phyloP scores from a whole-genome alignment of 306 rosid genomes.

The Quercus cerris region DNA sequence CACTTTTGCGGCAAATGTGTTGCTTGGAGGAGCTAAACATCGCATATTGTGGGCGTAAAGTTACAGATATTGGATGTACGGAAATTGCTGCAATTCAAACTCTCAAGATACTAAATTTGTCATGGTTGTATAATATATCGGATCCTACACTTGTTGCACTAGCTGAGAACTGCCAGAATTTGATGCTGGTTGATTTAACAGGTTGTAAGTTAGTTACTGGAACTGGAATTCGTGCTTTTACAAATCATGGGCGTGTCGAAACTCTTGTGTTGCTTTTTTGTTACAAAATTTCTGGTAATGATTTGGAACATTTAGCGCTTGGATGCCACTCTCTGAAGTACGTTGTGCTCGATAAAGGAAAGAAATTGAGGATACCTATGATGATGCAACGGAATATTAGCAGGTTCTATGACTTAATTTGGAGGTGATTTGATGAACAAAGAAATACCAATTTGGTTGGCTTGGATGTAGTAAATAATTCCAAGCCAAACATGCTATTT shows the following conservation, averaged over 20 bases:
- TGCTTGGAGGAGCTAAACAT: conserved; percentile 30
- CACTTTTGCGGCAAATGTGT: conserved; percentile 6
- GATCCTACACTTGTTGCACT: conserved; percentile 22
- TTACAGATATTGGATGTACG: conserved; percentile 22
- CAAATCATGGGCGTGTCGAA: conserved; percentile 17
- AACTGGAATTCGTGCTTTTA: conserved; percentile 22
- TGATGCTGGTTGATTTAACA: conserved; percentile 20
- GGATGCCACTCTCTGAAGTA: conserved; percentile 11
- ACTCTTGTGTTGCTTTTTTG: conserved; percentile 8
- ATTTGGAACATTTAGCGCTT: not conserved
- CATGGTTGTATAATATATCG: conserved; percentile 25
- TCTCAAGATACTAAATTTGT: conserved; percentile 19
- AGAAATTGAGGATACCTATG: conserved; percentile 14
- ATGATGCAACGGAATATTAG: not conserved
- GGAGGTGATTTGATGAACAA: conserved; percentile 11
- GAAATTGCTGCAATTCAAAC: conserved; percentile 14
- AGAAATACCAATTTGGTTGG: not conserved
- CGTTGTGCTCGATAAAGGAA: conserved; percentile 19
- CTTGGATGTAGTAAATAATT: not conserved
- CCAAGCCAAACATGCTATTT: not conserved
- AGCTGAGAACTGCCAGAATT: conserved; percentile 6
- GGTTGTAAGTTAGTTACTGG: conserved; percentile 25
- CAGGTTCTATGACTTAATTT: conserved; percentile 13
- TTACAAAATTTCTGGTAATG: not conserved
- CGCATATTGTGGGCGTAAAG: conserved; percentile 31